Conservation (phyloP, 805 yeast genomes). For the Metschnikowia arizonensis region DNA sequence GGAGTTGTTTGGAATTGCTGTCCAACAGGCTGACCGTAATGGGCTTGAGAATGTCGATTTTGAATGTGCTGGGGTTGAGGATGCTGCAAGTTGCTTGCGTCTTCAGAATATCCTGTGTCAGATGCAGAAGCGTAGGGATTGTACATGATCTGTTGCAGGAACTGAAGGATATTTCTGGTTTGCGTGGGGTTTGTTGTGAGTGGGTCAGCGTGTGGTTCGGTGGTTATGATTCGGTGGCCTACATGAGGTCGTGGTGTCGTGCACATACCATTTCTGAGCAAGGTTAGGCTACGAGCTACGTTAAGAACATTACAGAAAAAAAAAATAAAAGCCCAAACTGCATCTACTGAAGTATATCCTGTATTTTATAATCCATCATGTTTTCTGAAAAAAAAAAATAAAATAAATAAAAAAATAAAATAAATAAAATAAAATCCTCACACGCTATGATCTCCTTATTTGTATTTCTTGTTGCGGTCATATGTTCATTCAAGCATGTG, state of each 20-base stretch:
- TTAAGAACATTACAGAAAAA: no score
- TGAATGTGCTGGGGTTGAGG: conserved; percentile 20
- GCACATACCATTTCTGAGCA: background rate
- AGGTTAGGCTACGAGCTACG: background rate
- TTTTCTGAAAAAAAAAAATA: no score
- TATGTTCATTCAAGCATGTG: background rate
- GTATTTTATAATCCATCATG: background rate
- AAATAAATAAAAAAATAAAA: no score
- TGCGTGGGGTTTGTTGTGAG: background rate
- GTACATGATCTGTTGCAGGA: conserved; percentile 25
- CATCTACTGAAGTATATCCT: background rate
- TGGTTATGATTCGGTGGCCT: background rate
- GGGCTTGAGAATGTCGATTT: conserved; percentile 1
- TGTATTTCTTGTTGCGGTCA: background rate
- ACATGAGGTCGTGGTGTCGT: conserved; percentile 1
- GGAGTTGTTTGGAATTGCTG: background rate
- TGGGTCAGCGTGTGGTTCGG: no score
- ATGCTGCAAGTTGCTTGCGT: conserved; percentile 15
- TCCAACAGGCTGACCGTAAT: background rate
- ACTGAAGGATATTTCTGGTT: background rate
- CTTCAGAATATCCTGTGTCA: conserved; percentile 13
- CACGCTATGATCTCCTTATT: background rate
- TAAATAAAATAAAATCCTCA: no score
- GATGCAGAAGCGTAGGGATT: conserved; percentile 35
- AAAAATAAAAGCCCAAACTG: no score